phyloP scores from a whole-genome alignment of 345 rosid species.

The Citrus mangshanensis region DNA sequence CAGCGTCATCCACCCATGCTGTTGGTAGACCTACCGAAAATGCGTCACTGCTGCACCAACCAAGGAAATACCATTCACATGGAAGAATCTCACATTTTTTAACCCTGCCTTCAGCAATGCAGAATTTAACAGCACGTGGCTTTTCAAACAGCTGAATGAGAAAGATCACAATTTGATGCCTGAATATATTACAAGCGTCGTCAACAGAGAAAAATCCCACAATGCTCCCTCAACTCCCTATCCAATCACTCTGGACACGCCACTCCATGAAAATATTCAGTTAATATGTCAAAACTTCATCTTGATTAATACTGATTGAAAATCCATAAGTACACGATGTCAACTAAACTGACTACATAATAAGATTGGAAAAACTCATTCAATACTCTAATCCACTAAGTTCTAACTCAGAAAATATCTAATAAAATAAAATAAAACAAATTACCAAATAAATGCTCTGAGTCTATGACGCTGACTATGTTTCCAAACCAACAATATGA shows the following conservation, averaged over 20 bases:
- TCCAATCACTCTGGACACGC: not conserved
- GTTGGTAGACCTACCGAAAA: constrained; percentile 77
- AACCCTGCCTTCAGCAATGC: not conserved
- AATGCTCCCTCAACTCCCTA: not conserved
- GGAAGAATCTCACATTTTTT: not conserved
- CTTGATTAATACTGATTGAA: not conserved
- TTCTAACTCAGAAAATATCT: not conserved
- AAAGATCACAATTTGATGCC: not conserved
- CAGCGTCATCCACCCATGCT: constrained; percentile 93
- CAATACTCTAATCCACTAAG: not conserved
- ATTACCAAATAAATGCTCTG: not conserved
- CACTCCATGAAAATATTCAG: not conserved
- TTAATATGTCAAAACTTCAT: not conserved
- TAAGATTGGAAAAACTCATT: not conserved
- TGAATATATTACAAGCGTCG: not conserved
- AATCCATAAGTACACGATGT: not conserved
- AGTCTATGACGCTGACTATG: not conserved
- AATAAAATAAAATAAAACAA: not conserved
- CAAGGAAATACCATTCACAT: constrained; percentile 15
- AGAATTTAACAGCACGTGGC: not conserved
- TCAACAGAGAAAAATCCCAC: not conserved
- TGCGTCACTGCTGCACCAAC: constrained; percentile 62
- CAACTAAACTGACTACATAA: not conserved
- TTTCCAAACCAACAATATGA: not conserved
- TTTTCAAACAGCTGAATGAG: not conserved